Percentiles rank a stretch among this genome's conserved stretches.
Conservation (phyloP, 1,284 basidiomycete genomes). For the Athelia psychrophila region DNA sequence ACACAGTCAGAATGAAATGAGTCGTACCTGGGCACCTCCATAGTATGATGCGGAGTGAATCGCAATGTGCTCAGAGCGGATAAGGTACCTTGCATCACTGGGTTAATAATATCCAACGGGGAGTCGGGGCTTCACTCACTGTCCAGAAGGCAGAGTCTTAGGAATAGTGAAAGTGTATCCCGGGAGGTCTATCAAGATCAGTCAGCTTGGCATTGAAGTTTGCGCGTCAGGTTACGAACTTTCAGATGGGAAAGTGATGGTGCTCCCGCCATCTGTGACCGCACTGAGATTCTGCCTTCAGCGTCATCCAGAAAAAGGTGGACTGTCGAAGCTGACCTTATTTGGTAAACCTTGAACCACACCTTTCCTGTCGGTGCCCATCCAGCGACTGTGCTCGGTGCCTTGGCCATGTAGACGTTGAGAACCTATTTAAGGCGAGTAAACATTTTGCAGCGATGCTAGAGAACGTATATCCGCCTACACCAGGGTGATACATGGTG, state of each 20-base stretch:
- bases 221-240: slow-evolving; percentile 5
- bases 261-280: slow-evolving; percentile 14
- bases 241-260: slow-evolving; percentile 15
- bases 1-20: too few species aligned
- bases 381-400: slow-evolving; percentile 26
- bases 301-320: too few species aligned
- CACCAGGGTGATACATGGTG: slow-evolving; percentile 38
- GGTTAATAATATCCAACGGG: neutral
- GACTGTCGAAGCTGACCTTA: slow-evolving; percentile 3
- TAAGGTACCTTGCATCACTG: neutral
- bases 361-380: slow-evolving; percentile 36
- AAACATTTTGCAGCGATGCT: neutral
- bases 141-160: slow-evolving; percentile 21
- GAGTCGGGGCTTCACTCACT: slow-evolving; percentile 24
- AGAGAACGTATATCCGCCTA: slow-evolving; percentile 14
- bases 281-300: slow-evolving; percentile 3
- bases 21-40: slow-evolving; percentile 10
- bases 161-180: slow-evolving; percentile 24
- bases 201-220: neutral
- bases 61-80: neutral
- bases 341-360: slow-evolving; percentile 36
- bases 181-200: slow-evolving; percentile 11
- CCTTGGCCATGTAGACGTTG: slow-evolving; percentile 40
- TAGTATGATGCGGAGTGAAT: slow-evolving; percentile 12
- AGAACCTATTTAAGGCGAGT: slow-evolving; percentile 20